phyloP scores from a whole-genome alignment of 1,284 basidiomycete genomes.

The Ustilago curta region DNA sequence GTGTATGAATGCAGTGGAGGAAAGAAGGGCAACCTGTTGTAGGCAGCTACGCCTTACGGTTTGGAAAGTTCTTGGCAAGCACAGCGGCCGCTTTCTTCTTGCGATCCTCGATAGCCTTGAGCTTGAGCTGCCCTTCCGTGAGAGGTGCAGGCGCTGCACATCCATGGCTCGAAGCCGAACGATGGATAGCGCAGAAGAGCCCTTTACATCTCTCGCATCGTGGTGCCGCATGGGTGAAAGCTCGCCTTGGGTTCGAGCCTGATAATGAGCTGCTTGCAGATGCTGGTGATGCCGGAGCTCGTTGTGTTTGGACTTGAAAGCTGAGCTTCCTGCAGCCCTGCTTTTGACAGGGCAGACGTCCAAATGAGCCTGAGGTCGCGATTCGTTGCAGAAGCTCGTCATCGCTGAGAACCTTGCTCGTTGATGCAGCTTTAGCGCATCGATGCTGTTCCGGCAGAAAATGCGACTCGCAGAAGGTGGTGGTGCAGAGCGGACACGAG shows the following conservation, averaged over 20 bases:
- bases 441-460: slow-evolving; percentile 54
- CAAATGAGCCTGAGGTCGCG: slow-evolving; percentile 22
- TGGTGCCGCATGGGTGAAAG: slow-evolving; percentile 54
- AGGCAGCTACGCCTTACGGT: slow-evolving; percentile 29
- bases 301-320: slow-evolving; percentile 32
- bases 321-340: slow-evolving; percentile 57
- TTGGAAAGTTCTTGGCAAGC: slow-evolving; percentile 58
- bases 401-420: slow-evolving; percentile 36
- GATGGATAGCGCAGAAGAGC: slow-evolving; percentile 55
- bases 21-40: neutral
- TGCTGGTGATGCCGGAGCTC: slow-evolving; percentile 3
- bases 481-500: slow-evolving; percentile 49
- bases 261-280: neutral
- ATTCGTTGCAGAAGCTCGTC: slow-evolving; percentile 34
- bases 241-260: slow-evolving; percentile 4
- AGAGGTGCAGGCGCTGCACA: slow-evolving; percentile 51
- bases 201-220: slow-evolving; percentile 57
- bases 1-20: neutral
- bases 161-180: slow-evolving; percentile 45
- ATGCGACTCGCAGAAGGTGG: slow-evolving; percentile 56
- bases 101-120: slow-evolving; percentile 55
- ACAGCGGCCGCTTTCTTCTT: slow-evolving; percentile 61
- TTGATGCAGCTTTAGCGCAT: slow-evolving; percentile 40
- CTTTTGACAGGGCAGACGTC: slow-evolving; percentile 58
- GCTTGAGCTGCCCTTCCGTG: slow-evolving; percentile 57